Conservation (phyloP, 2,329 filamentous ascomycete genomes). For the Boeremia lycopersici region DNA sequence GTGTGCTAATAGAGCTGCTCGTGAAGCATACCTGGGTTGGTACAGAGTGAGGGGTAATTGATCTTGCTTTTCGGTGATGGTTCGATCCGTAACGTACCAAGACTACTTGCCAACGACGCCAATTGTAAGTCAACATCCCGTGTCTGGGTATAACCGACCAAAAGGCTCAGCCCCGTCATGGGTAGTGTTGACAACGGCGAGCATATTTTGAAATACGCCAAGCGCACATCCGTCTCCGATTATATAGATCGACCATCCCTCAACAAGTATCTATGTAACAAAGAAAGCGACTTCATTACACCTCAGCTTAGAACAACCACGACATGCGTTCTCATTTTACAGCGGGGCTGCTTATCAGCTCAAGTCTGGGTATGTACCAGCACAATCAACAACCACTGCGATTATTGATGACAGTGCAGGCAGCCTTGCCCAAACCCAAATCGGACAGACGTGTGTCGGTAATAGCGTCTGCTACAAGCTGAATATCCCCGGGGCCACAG, state of each 20-base stretch:
- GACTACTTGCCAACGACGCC: not conserved
- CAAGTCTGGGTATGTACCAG: conserved; percentile 2
- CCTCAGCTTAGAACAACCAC: not conserved
- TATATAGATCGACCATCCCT: conserved; percentile 2
- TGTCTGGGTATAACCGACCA: conserved; percentile 6
- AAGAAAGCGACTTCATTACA: not conserved
- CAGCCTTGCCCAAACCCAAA: conserved; percentile 13
- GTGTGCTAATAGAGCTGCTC: not conserved
- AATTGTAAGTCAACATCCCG: conserved; percentile 6
- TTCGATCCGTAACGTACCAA: conserved; percentile 5
- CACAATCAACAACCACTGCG: too few species aligned
- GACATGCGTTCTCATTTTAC: not conserved
- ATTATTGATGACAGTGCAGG: not conserved
- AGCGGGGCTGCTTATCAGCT: not conserved
- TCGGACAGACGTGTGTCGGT: conserved; percentile 15
- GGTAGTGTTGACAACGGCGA: conserved; percentile 1
- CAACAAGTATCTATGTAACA: not conserved
- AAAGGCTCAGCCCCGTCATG: conserved; percentile 10
- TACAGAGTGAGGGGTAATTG: conserved; percentile 3
- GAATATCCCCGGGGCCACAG: conserved; percentile 60
- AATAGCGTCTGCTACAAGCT: conserved; percentile 59
- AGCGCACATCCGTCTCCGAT: conserved; percentile 6
- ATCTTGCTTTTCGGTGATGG: not conserved
- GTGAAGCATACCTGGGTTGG: not conserved
- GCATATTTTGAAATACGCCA: not conserved